Evolutionary conservation across 768 basidiomycete genomes (phyloP).

Genomic region (Tylopilus cervinicoccineus): DNA sequence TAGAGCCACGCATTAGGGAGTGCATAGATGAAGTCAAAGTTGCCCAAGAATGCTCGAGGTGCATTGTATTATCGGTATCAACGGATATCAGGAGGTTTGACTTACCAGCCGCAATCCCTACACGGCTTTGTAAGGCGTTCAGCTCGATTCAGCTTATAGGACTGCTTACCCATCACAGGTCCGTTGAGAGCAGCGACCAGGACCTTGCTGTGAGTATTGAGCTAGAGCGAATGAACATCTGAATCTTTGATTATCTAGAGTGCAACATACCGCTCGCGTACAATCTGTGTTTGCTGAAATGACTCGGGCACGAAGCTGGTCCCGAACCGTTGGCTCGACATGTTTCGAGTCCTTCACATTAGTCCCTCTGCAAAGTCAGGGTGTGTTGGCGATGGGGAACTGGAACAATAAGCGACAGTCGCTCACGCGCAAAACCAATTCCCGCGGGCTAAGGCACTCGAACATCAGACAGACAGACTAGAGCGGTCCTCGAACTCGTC

Average conservation of each 20-base stretch:
- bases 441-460: conserved; percentile 45
- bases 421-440: conserved; percentile 74
- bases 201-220: conserved; percentile 67
- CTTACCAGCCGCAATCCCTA: conserved; percentile 65
- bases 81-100: background rate
- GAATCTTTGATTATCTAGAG: background rate
- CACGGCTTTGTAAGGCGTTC: conserved; percentile 1
- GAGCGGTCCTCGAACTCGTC: background rate
- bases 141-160: background rate
- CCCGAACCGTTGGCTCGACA: conserved; percentile 35
- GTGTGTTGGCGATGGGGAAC: background rate
- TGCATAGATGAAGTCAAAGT: conserved; percentile 73
- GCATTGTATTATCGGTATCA: background rate
- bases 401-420: background rate
- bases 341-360: conserved; percentile 38
- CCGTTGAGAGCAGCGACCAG: conserved; percentile 71
- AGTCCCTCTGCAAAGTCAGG: conserved; percentile 45
- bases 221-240: conserved; percentile 30
- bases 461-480: background rate
- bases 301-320: conserved; percentile 44
- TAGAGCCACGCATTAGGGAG: conserved; percentile 59
- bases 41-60: conserved; percentile 56
- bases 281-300: conserved; percentile 54
- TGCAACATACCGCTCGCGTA: conserved; percentile 53
- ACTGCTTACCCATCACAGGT: conserved; percentile 60